Evolutionary conservation across 2,329 filamentous ascomycete species (phyloP), one percentile per base, ranked within the genome.

Genomic region (Fusarium sp.): DNA sequence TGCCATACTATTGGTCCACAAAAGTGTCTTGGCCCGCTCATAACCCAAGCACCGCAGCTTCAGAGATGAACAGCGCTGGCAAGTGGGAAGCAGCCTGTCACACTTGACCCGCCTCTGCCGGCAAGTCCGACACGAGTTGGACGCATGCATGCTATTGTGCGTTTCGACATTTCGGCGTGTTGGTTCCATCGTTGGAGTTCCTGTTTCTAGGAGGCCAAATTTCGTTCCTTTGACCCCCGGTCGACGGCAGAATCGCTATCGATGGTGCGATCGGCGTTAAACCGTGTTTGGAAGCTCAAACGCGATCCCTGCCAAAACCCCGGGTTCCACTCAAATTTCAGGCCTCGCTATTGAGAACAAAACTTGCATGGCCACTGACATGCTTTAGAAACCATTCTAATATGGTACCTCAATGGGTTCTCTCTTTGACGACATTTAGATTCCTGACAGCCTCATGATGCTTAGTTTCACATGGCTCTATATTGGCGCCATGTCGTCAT

Each of bases 51-150:
- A 66, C 34, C 44, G 40, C 30, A 61, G 39, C n/a, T 52, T 56
- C 30, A 62, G 61, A 3, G 18, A 31, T 16, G 53, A 15, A 31
- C 63, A 62, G 23, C 59, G 53, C 34, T 28, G 54, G 36, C 63
- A 66, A 3, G 40, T 47, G 4, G 63, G 59, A 16, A 59, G 46
- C 13, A 60, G 54, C 39, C 60, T 55, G 44, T 66, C 63, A 18
- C 59, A 66, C 39, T 47, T 47, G 63, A 66, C 63, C 50, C 59
- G 59, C 54, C 53, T 57, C 28, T 63, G 59, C 15, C 63, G 55
- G 50, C 60, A 62, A 31, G 59, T 62, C 37, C 62, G 53, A 30
- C 62, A 66, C 23, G 62, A 66, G 46, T 66, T 66, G 3, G 59
- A 34, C 4, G 62, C 59, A 7, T 37, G 40, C 18, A 43, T 18